These are phyloP conservation scores for Pneumocystis carinii DNA, from an alignment of 1,139 yeast genomes.

Conservation along the genomic window DNA sequence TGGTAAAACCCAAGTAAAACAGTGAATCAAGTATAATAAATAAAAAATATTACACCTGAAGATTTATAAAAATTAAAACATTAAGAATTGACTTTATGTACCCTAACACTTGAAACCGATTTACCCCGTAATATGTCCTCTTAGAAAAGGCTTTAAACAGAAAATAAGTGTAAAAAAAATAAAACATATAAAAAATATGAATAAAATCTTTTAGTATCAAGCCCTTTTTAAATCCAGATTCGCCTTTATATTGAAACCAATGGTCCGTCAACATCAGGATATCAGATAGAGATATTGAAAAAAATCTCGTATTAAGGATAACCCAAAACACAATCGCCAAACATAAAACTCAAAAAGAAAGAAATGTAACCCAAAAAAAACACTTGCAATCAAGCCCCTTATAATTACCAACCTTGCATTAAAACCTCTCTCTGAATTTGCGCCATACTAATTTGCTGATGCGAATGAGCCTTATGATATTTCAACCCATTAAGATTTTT, in stretches of 20 bases:
- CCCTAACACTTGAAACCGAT: no score
- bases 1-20: neutral
- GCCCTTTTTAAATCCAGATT: no score
- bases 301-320: slow-evolving; percentile 1
- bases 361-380: neutral
- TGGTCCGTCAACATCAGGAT: no score
- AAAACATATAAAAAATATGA: no score
- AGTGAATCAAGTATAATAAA: neutral
- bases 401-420: neutral
- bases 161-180: no score
- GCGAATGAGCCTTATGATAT: slow-evolving; percentile 90
- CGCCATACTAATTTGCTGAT: slow-evolving; percentile 3
- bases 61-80: no score
- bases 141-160: no score
- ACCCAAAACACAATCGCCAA: slow-evolving; percentile 17
- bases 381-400: neutral
- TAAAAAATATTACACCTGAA: neutral
- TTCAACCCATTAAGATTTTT: slow-evolving; percentile 91
- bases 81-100: no score
- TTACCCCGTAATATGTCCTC: no score
- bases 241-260: no score
- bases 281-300: neutral
- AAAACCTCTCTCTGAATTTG: neutral
- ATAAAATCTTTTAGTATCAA: no score
- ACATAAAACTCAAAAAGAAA: slow-evolving; percentile 17